Evolutionary conservation across 1,284 basidiomycete species (phyloP).

Genomic region (Tranzscheliella williamsii): DNA sequence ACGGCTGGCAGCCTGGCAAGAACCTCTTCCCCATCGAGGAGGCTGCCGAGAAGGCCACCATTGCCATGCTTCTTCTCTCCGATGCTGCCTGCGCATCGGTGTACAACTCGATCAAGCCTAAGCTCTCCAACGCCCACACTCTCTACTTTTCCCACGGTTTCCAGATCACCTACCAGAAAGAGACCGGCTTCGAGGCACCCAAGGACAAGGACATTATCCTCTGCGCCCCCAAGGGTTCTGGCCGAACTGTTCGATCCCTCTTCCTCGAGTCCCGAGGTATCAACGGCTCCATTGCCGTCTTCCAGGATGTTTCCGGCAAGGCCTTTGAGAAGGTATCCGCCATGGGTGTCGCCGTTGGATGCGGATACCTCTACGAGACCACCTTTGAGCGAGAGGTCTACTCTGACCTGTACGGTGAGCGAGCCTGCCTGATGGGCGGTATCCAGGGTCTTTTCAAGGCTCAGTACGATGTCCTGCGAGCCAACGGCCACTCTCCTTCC

Average conservation of each 20-base stretch:
- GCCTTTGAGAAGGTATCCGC: conserved; percentile 97
- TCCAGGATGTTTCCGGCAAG: conserved; percentile 91
- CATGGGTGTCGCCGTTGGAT: conserved; percentile 90
- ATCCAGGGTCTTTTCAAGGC: conserved; percentile 99
- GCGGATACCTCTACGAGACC: conserved; percentile 96
- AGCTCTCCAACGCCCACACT: conserved; percentile 97
- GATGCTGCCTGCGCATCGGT: conserved; percentile 97
- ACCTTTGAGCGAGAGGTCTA: conserved; percentile 99
- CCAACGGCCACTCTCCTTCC: conserved; percentile 95
- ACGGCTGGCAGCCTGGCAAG: conserved; percentile 98
- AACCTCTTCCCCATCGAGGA: conserved; percentile 98
- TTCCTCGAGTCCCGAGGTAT: conserved; percentile 99
- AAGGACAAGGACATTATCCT: conserved; percentile 97
- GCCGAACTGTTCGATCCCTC: conserved; percentile 96
- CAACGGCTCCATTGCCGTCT: conserved; percentile 85
- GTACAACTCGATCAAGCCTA: conserved; percentile 81
- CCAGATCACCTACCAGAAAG: conserved; percentile 97
- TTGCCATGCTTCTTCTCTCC: conserved; percentile 99
- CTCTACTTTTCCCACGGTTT: conserved; percentile 99
- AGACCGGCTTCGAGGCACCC: conserved; percentile 91
- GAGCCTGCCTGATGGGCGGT: conserved; percentile 99
- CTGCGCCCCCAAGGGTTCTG: conserved; percentile 97
- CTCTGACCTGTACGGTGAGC: conserved; percentile 99
- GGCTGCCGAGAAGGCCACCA: conserved; percentile 91
- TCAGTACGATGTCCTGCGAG: conserved; percentile 97